Evolutionary conservation across 148 eudicot genomes (phyloP).

Genomic region (Rhododendron griersonianum): DNA sequence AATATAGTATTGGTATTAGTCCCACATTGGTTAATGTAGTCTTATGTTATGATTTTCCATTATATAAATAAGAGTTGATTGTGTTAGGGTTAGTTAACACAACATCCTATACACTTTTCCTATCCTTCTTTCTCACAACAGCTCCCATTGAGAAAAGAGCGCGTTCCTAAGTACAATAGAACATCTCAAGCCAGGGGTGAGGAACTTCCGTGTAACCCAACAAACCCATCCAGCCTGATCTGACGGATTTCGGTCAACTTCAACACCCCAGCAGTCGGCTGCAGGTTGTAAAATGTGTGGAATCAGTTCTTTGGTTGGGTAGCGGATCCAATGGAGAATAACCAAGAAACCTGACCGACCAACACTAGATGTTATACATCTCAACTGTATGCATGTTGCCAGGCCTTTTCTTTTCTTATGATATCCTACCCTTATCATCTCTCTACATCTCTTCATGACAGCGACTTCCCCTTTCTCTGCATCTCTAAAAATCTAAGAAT

Average conservation of each 20-base stretch:
- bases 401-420: no score
- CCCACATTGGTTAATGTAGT: no score
- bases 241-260: not conserved
- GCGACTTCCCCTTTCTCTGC: not conserved
- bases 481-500: not conserved
- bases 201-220: not conserved
- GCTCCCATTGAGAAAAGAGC: not conserved
- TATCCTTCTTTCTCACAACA: no score
- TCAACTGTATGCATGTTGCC: not conserved
- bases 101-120: no score
- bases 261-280: not conserved
- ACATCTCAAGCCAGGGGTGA: not conserved
- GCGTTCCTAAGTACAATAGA: not conserved
- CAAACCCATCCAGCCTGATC: not conserved
- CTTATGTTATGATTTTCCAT: no score
- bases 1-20: no score
- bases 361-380: not conserved
- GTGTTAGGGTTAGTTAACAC: no score
- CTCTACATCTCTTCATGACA: not conserved
- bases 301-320: not conserved
- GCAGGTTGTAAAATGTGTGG: not conserved
- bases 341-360: not conserved
- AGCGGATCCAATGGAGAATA: not conserved
- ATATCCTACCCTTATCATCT: not conserved
- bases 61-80: no score